phyloP scores from a whole-genome alignment of 306 rosid species.

The Medicago arabica region DNA sequence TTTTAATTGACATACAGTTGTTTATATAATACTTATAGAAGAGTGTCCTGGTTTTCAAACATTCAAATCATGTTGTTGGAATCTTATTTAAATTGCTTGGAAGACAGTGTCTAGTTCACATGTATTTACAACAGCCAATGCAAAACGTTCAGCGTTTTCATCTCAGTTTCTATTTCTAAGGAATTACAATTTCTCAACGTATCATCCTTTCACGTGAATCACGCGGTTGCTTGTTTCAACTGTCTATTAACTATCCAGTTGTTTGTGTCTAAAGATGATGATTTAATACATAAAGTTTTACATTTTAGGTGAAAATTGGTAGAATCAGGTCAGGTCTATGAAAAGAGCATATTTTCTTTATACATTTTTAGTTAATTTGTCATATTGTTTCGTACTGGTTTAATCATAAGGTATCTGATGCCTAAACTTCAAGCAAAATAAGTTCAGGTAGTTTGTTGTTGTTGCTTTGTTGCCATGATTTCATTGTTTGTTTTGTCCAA shows the following conservation, averaged over 20 bases:
- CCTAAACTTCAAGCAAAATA: neutral
- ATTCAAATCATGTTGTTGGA: neutral
- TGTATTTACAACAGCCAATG: neutral
- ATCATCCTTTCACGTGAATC: neutral
- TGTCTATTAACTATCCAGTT: neutral
- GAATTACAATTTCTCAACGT: neutral
- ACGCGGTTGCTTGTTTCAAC: conserved; percentile 24
- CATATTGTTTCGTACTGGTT: too few species aligned
- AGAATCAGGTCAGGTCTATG: neutral
- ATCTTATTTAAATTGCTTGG: conserved; percentile 16
- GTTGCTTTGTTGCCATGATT: neutral
- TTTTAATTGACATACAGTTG: neutral
- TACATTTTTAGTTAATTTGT: too few species aligned
- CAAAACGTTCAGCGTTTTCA: conserved; percentile 6
- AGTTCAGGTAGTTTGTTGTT: conserved; percentile 29
- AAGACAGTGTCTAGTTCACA: neutral
- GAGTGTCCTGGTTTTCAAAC: conserved; percentile 1
- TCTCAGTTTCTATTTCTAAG: neutral
- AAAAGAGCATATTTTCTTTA: too few species aligned
- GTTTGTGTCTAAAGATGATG: neutral
- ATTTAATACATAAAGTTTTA: neutral
- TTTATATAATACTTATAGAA: neutral
- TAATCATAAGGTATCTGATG: too few species aligned
- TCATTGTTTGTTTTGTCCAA: conserved; percentile 19
- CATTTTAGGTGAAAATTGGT: conserved; percentile 7